Conservation (phyloP, 148 eudicot genomes). For the Amaranthus hypochondriacus region DNA sequence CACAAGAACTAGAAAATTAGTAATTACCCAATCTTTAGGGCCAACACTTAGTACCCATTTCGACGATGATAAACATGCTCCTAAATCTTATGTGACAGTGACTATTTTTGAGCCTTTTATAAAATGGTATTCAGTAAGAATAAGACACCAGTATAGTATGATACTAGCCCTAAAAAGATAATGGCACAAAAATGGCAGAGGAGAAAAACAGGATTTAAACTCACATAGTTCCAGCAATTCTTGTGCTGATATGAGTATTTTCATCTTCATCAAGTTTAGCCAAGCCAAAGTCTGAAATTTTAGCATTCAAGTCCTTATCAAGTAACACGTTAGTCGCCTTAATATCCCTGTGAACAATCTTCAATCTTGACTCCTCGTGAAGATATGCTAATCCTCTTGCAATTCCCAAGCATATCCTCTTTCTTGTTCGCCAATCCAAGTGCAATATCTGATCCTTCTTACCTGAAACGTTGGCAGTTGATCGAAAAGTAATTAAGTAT, state of each 20-base stretch:
- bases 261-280: constrained; percentile 85
- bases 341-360: constrained; percentile 77
- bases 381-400: constrained; percentile 58
- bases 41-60: no score
- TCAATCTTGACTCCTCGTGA: constrained; percentile 57
- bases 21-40: not conserved
- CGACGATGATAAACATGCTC: no score
- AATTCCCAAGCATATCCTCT: constrained; percentile 43
- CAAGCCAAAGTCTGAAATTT: constrained; percentile 86
- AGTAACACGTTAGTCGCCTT: constrained; percentile 82
- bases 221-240: constrained; percentile 80
- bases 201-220: constrained; percentile 14
- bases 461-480: constrained; percentile 22
- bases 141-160: no score
- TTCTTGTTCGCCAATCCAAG: constrained; percentile 50
- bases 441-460: constrained; percentile 26
- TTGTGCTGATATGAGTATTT: constrained; percentile 68
- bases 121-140: no score
- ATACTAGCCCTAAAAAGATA: no score
- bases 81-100: no score
- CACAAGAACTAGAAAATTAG: not conserved
- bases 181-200: not conserved
- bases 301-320: constrained; percentile 64
- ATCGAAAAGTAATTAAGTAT: no score
- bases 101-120: no score